Conservation (phyloP, 2,329 filamentous ascomycete genomes). For the Lecanicillium sp. region DNA sequence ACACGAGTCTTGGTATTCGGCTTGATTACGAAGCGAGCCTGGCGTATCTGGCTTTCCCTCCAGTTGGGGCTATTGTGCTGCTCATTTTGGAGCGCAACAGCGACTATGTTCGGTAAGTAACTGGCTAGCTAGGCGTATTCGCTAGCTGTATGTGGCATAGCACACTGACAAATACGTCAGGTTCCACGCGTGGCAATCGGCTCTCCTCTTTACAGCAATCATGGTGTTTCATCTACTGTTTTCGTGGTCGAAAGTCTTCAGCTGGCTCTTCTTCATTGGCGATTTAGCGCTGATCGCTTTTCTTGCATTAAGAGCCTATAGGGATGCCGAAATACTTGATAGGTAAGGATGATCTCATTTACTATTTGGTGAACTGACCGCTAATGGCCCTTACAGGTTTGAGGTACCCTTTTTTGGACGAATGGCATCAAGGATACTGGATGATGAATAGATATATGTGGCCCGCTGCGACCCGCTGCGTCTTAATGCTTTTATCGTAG, state of each 20-base stretch:
- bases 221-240: conserved; percentile 79
- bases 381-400: conserved; percentile 42
- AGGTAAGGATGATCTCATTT: no score
- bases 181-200: conserved; percentile 95
- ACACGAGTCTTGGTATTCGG: conserved; percentile 79
- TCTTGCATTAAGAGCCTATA: conserved; percentile 71
- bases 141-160: background rate
- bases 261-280: conserved; percentile 71
- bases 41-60: conserved; percentile 80
- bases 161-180: conserved; percentile 31
- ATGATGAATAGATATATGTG: conserved; percentile 76
- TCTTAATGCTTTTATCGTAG: no score
- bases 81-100: conserved; percentile 87
- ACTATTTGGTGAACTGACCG: conserved; percentile 35
- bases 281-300: conserved; percentile 73
- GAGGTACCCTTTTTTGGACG: conserved; percentile 83
- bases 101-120: conserved; percentile 80
- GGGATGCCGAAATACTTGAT: conserved; percentile 64
- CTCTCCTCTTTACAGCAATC: conserved; percentile 67
- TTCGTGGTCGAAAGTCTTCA: conserved; percentile 75
- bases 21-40: conserved; percentile 86
- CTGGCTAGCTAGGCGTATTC: background rate
- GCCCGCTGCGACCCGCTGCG: no score
- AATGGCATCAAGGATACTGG: conserved; percentile 81
- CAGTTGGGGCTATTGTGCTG: conserved; percentile 75